phyloP scores from a whole-genome alignment of 805 yeast species.

The Priceomyces castillae region DNA sequence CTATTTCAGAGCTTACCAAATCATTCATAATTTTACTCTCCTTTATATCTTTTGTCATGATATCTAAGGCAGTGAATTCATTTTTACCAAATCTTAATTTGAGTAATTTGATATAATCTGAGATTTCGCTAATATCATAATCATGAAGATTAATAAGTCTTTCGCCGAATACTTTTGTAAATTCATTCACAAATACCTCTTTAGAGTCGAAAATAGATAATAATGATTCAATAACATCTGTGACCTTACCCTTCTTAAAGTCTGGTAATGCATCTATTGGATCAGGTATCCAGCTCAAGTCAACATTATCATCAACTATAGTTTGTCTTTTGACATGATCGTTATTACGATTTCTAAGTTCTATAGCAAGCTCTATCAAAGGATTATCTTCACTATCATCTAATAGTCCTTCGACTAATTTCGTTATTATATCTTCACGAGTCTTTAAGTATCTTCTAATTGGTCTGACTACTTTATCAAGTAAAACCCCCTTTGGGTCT shows the following conservation, averaged over 20 bases:
- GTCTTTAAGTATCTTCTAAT: slow-evolving; percentile 69
- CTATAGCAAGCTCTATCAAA: slow-evolving; percentile 53
- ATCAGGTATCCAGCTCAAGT: slow-evolving; percentile 73
- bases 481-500: slow-evolving; percentile 84
- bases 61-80: slow-evolving; percentile 68
- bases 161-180: slow-evolving; percentile 58
- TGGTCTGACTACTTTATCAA: slow-evolving; percentile 76
- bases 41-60: slow-evolving; percentile 75
- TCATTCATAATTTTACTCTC: slow-evolving; percentile 51
- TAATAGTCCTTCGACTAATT: slow-evolving; percentile 70
- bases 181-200: slow-evolving; percentile 62
- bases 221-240: slow-evolving; percentile 69
- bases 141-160: slow-evolving; percentile 46
- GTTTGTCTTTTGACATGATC: slow-evolving; percentile 6
- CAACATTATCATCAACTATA: slow-evolving; percentile 40
- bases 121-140: slow-evolving; percentile 40
- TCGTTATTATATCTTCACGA: slow-evolving; percentile 68
- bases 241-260: slow-evolving; percentile 57
- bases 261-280: slow-evolving; percentile 91
- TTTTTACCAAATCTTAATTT: slow-evolving; percentile 64
- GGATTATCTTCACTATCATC: slow-evolving; percentile 40
- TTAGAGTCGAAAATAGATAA: slow-evolving; percentile 71
- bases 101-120: slow-evolving; percentile 48
- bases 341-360: slow-evolving; percentile 34
- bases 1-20: slow-evolving; percentile 5